Conservation (phyloP, 208 protist genomes). For the Novymonas esmeraldas region DNA sequence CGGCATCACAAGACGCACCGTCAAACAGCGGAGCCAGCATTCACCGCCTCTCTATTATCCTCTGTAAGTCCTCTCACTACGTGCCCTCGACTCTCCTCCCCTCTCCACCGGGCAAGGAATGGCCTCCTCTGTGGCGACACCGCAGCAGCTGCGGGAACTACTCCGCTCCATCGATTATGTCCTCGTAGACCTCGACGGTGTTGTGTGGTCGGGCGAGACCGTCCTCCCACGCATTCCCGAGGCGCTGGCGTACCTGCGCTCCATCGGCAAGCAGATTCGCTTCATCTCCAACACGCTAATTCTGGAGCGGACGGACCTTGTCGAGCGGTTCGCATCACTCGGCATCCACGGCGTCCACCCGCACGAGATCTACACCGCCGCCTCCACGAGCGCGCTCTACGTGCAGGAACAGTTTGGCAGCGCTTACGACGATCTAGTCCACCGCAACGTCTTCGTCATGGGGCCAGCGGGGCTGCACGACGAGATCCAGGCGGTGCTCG, state of each 20-base stretch:
- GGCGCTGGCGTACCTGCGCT: conserved; percentile 47
- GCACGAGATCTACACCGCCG: conserved; percentile 64
- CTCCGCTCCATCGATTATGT: conserved; percentile 43
- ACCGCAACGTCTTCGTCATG: conserved; percentile 65
- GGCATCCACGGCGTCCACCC: conserved; percentile 40
- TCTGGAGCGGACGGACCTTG: conserved; percentile 35
- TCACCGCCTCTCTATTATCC: too few species aligned
- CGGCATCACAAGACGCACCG: too few species aligned
- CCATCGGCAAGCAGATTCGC: conserved; percentile 42
- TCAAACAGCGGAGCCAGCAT: too few species aligned
- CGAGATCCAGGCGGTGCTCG: conserved; percentile 53
- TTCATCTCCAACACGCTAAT: conserved; percentile 77
- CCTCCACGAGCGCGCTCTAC: conserved; percentile 50
- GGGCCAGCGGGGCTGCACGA: conserved; percentile 61
- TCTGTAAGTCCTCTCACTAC: too few species aligned
- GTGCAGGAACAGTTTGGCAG: conserved; percentile 39
- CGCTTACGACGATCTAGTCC: conserved; percentile 21
- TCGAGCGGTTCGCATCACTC: conserved; percentile 26
- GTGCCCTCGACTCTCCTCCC: too few species aligned
- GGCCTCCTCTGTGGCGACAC: neutral
- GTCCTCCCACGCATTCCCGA: conserved; percentile 49
- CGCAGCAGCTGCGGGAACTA: conserved; percentile 9
- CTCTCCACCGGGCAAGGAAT: too few species aligned
- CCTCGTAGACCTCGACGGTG: conserved; percentile 71
- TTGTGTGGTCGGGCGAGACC: conserved; percentile 52